phyloP scores from a whole-genome alignment of 2,329 filamentous ascomycete species.

The Ilyonectria mors-panacis region DNA sequence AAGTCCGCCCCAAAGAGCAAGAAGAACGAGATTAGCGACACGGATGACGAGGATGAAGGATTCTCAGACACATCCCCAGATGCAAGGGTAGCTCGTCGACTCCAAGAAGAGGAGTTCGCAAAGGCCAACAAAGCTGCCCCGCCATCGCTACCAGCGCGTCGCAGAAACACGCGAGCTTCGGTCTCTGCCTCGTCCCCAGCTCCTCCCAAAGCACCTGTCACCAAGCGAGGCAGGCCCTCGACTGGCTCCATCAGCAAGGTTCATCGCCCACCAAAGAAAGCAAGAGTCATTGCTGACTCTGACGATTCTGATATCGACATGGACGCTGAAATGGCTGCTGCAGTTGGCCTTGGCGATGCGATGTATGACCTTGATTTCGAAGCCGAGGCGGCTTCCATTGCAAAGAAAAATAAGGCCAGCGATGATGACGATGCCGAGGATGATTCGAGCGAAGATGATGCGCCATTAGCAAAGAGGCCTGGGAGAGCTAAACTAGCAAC shows the following conservation, averaged over 20 bases:
- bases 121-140: constrained; percentile 24
- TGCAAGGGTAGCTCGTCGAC: constrained; percentile 51
- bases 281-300: constrained; percentile 49
- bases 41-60: constrained; percentile 53
- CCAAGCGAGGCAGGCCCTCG: constrained; percentile 48
- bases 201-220: constrained; percentile 21
- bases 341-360: constrained; percentile 36
- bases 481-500: neutral
- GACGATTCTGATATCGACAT: constrained; percentile 51
- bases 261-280: constrained; percentile 50
- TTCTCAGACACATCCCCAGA: constrained; percentile 46
- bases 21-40: constrained; percentile 58
- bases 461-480: constrained; percentile 36
- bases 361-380: constrained; percentile 30
- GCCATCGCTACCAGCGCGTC: constrained; percentile 28
- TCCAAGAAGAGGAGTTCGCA: constrained; percentile 53
- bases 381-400: constrained; percentile 33
- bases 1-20: constrained; percentile 62
- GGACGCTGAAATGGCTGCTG: constrained; percentile 51
- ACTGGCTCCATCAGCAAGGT: constrained; percentile 33
- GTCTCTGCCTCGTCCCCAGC: constrained; percentile 20
- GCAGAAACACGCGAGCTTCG: constrained; percentile 32
- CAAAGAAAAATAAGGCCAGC: constrained; percentile 34
- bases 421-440: constrained; percentile 35
- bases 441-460: constrained; percentile 50